These are phyloP conservation scores for Colletotrichum sp. DNA, from an alignment of 2,329 filamentous ascomycete genomes.

Conservation along the genomic window DNA sequence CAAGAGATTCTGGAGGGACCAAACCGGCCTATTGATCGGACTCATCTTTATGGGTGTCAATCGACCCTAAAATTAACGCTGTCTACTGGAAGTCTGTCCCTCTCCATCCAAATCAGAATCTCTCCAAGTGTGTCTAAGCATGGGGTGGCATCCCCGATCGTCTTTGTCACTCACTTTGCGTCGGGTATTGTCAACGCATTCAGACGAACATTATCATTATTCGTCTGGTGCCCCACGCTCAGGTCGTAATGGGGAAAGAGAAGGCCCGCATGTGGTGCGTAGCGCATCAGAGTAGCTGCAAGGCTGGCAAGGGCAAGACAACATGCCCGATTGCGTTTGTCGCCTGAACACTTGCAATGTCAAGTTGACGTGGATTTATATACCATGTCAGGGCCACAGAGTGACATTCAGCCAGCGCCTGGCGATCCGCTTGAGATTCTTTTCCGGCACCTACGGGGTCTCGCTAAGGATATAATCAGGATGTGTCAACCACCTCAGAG, in stretches of 20 bases:
- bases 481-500: accelerated
- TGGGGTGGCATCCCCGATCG: accelerated
- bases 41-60: neutral
- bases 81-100: neutral
- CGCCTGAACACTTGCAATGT: neutral
- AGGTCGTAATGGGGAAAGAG: accelerated
- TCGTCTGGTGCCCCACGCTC: accelerated
- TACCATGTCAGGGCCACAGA: neutral
- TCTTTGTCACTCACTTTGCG: accelerated
- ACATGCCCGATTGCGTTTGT: no score
- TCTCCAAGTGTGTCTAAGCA: neutral
- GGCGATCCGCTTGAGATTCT: accelerated
- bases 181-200: accelerated
- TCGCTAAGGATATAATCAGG: accelerated
- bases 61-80: neutral
- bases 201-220: accelerated
- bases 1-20: no score
- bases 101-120: neutral
- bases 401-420: accelerated
- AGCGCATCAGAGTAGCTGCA: neutral
- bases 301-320: neutral
- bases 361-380: neutral
- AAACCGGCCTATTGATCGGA: neutral
- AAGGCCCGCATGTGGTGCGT: neutral
- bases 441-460: accelerated